Evolutionary conservation across 371 early-diverging fungal genomes (phyloP), one percentile per base, ranked within the genome.

Genomic region (Haplosporangium sp.): DNA sequence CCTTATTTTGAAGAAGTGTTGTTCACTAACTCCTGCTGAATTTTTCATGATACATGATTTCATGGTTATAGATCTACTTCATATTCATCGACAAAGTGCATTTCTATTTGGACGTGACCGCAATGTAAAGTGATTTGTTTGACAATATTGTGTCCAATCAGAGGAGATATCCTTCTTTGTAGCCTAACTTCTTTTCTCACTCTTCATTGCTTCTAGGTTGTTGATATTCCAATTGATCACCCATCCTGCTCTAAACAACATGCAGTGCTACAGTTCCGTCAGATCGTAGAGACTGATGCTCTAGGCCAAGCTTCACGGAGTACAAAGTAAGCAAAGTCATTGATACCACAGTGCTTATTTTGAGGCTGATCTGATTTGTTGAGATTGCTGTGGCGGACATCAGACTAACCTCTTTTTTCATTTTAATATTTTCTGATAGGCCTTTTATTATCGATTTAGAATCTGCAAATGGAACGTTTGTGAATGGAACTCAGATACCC

Each of bases 371-470:
- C 27, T 27, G 27, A 27, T 27, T 27, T 27, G 27, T 27, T 27
- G 27, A 27, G 27, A 27, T 27, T 27, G 27, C 27, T 27, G 27
- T 27, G 27, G 27, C 27, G 27, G 27, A 27, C 27, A 62, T 10
- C 5, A 44, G 13, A 5, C 2, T 8, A 13, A 62, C 27, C 47
- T 11, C n/a, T 27, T 20, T 1, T 34, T 52, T 44, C 45, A 38
- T 45, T 45, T 42, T 42, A 1, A 7, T 6, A 55, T 13, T 34
- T 34, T 55, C 1, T 34, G 34, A 38, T 61, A 93, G 94, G 63
- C 97, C 96, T 10, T 98, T 95, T 77, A 84, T 98, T n/a, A 96
- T 98, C 61, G 98, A 98, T 76, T 85, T 98, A 48, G 94, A 94
- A 56, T 94, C 96, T 11, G 89, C 96, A 4, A 97, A 97, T 77